Evolutionary conservation across 1,284 basidiomycete genomes (phyloP).

Genomic region (Cryptococcus sp.): DNA sequence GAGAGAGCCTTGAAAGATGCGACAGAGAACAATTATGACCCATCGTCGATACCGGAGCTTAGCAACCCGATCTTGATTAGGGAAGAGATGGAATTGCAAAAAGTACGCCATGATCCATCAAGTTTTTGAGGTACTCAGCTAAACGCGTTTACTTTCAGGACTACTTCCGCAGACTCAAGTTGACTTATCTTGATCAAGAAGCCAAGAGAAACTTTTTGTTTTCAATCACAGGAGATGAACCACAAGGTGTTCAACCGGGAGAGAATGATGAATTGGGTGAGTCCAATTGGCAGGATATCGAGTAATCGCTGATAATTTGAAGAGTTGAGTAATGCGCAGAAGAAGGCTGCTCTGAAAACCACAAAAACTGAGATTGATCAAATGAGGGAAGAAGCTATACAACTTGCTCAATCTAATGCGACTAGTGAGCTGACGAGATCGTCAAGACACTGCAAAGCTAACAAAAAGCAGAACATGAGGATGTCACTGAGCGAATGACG

Average conservation of each 20-base stretch:
- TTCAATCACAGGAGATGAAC: constrained; percentile 72
- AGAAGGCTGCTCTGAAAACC: constrained; percentile 62
- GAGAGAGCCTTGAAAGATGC: constrained; percentile 30
- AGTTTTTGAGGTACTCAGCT: neutral
- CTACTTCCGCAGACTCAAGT: constrained; percentile 75
- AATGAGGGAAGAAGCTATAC: constrained; percentile 58
- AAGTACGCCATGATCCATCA: constrained; percentile 18
- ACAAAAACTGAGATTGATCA: constrained; percentile 61
- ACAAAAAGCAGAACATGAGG: constrained; percentile 23
- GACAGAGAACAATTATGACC: constrained; percentile 20
- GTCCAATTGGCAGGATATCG: too few species aligned
- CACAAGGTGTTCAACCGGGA: constrained; percentile 65
- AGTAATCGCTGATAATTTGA: too few species aligned
- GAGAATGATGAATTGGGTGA: constrained; percentile 60
- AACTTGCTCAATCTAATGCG: constrained; percentile 29
- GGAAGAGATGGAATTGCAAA: constrained; percentile 39
- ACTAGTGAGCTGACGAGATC: constrained; percentile 21
- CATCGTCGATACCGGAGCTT: constrained; percentile 29
- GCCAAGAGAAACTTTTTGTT: constrained; percentile 80
- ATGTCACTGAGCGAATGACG: constrained; percentile 47
- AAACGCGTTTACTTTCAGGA: constrained; percentile 49
- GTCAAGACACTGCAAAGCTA: neutral
- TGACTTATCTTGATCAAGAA: constrained; percentile 78
- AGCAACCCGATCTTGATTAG: constrained; percentile 37
- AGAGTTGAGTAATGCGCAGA: constrained; percentile 58